Percentiles rank a stretch among this genome's conserved stretches.
Evolutionary conservation across 2,329 filamentous ascomycete genomes (phyloP).

Genomic region (Metarhizium anisopliae): DNA sequence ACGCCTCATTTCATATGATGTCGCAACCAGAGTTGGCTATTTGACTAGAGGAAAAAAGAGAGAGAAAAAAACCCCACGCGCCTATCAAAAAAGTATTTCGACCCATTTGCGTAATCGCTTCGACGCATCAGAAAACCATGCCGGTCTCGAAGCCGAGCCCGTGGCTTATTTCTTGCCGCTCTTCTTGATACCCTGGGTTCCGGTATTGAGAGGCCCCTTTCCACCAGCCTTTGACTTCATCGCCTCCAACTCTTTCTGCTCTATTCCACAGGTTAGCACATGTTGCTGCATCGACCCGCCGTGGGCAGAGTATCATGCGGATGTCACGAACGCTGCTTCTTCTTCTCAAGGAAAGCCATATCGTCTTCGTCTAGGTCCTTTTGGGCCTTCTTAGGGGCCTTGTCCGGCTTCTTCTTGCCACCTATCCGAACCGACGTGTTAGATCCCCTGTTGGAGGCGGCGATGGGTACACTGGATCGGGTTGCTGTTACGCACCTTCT

Average conservation of each 20-base stretch:
- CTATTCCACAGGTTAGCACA: conserved; percentile 28
- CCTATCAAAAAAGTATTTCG: too few species aligned
- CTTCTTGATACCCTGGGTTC: conserved; percentile 91
- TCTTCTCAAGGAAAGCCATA: conserved; percentile 57
- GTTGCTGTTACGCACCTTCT: conserved; percentile 22
- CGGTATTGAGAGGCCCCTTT: conserved; percentile 82
- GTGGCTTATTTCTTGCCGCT: conserved; percentile 78
- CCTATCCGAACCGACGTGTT: conserved; percentile 36
- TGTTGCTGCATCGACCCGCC: not conserved
- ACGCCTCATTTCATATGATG: too few species aligned
- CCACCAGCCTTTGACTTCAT: conserved; percentile 71
- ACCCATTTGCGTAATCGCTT: too few species aligned
- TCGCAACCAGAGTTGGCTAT: too few species aligned
- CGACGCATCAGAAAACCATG: too few species aligned
- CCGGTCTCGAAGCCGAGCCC: not conserved
- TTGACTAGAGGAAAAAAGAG: too few species aligned
- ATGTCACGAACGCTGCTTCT: conserved; percentile 61
- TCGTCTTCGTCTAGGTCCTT: too few species aligned
- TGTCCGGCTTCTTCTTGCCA: conserved; percentile 65
- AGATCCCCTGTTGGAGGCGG: not conserved
- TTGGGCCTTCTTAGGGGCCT: not conserved
- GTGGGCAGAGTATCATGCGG: not conserved
- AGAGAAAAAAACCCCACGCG: too few species aligned
- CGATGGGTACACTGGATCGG: not conserved
- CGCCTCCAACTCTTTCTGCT: conserved; percentile 79